A percentile compares a stretch with the other conserved stretches of the same genome.
Evolutionary conservation across 176 grass and related monocot species (phyloP).

Genomic region (Oryza meridionalis): DNA sequence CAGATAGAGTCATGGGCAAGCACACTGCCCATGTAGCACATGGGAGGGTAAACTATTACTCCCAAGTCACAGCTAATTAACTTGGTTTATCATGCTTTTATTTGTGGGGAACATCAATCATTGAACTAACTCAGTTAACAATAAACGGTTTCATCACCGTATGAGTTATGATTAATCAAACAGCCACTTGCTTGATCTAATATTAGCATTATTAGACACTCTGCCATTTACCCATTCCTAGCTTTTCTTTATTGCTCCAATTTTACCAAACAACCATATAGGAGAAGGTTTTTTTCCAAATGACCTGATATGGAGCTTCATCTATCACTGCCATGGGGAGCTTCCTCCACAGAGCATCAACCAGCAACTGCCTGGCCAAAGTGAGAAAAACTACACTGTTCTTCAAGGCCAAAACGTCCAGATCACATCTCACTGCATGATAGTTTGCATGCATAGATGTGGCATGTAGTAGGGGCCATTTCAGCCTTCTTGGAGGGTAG

Average conservation of each 20-base stretch:
- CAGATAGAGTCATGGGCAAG: not conserved
- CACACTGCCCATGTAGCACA: not conserved
- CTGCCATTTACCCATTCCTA: not conserved
- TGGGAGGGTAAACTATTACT: not conserved
- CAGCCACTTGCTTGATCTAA: not conserved
- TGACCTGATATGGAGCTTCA: not conserved
- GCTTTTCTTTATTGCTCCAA: not conserved
- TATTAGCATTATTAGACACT: not conserved
- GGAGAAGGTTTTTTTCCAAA: not conserved
- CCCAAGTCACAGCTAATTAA: not conserved
- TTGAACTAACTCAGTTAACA: not conserved
- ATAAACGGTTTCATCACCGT: not conserved
- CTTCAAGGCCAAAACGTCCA: slow-evolving; percentile 16
- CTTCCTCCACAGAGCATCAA: slow-evolving; percentile 4
- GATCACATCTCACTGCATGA: not conserved
- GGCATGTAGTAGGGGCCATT: not conserved
- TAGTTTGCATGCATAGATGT: not conserved
- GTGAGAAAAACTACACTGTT: not conserved
- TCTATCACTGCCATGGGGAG: not conserved
- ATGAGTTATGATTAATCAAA: not conserved
- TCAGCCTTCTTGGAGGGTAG: not conserved
- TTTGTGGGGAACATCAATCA: not conserved
- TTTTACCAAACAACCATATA: not conserved
- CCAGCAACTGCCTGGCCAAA: slow-evolving; percentile 19
- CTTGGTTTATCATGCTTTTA: not conserved